Evolutionary conservation across 768 basidiomycete genomes (phyloP).

Genomic region (Rhizopogon roseolus): DNA sequence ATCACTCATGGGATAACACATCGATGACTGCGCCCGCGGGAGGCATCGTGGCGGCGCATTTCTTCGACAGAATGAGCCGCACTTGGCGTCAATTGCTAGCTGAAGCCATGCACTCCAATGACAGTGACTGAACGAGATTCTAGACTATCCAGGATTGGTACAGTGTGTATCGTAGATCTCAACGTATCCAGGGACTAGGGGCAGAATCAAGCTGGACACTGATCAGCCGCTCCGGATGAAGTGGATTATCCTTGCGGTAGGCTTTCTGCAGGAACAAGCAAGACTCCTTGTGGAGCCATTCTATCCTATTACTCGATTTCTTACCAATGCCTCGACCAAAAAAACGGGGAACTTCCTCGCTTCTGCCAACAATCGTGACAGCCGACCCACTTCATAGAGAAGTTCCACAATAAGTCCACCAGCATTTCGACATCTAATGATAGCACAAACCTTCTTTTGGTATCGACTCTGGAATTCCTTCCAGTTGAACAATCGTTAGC

Average conservation of each 20-base stretch:
- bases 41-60: no score
- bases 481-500: conserved; percentile 1
- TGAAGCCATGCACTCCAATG: conserved; percentile 11
- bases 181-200: background rate
- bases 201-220: conserved; percentile 9
- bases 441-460: background rate
- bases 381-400: background rate
- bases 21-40: no score
- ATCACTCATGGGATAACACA: background rate
- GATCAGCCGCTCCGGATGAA: conserved; percentile 27
- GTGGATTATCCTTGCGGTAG: conserved; percentile 14
- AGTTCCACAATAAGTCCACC: background rate
- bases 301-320: background rate
- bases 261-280: no score
- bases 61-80: conserved; percentile 22
- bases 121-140: background rate
- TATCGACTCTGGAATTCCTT: background rate
- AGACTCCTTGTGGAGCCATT: no score
- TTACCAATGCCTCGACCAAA: background rate
- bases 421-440: background rate
- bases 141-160: background rate
- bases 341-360: background rate
- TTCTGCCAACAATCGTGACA: background rate
- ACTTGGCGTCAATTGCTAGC: conserved; percentile 8
- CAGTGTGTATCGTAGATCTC: conserved; percentile 14